Conservation (phyloP, 78 protist genomes). For the Planoprotostelium fungivorum region DNA sequence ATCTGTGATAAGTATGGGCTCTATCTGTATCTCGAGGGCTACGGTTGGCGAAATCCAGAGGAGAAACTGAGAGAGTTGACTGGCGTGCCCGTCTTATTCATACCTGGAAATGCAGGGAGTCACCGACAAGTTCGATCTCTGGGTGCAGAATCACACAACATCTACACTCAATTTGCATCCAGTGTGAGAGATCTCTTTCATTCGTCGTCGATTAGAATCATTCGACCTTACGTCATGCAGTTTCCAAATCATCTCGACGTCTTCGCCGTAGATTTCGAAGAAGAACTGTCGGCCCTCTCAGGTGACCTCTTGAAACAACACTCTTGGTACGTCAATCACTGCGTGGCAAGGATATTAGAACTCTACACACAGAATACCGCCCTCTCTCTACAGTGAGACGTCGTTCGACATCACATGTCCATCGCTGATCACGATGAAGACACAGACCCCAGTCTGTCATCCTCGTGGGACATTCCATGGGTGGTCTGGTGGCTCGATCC, state of each 20-base stretch:
- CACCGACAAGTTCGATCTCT: conserved; percentile 49
- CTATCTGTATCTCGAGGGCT: conserved; percentile 38
- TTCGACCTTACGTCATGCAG: neutral
- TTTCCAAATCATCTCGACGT: conserved; percentile 51
- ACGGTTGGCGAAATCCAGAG: neutral
- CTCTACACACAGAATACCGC: conserved; percentile 16
- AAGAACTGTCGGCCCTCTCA: conserved; percentile 61
- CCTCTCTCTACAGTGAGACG: conserved; percentile 20
- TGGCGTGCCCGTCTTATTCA: conserved; percentile 51
- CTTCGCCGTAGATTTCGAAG: conserved; percentile 51
- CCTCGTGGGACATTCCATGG: conserved; percentile 60
- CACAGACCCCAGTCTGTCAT: conserved; percentile 23
- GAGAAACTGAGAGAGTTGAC: conserved; percentile 17
- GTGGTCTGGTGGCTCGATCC: conserved; percentile 62
- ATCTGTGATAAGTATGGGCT: conserved; percentile 11
- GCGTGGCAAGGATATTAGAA: conserved; percentile 32
- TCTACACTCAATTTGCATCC: neutral
- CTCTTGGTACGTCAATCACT: conserved; percentile 46
- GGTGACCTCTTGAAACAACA: conserved; percentile 57
- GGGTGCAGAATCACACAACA: conserved; percentile 31
- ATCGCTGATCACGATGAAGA: neutral
- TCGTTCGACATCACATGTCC: conserved; percentile 6
- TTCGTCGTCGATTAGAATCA: neutral
- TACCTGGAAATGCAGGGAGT: conserved; percentile 63
- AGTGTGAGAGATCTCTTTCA: conserved; percentile 13